These are phyloP conservation scores for Mortierella sp. DNA, from an alignment of 371 early-diverging fungal genomes.

Conservation along the genomic window DNA sequence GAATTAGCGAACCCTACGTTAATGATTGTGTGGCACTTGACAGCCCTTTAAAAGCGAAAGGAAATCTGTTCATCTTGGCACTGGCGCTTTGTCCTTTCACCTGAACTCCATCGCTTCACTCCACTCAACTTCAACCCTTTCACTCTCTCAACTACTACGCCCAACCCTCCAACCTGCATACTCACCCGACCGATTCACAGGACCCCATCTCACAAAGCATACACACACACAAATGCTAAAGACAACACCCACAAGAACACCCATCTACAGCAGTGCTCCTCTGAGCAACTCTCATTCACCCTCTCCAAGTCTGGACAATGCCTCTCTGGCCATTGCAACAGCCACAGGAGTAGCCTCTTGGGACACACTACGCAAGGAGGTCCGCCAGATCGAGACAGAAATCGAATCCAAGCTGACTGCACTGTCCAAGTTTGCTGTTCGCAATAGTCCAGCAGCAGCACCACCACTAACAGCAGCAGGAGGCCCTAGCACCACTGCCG, in stretches of 20 bases:
- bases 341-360: slow-evolving; percentile 42
- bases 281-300: slow-evolving; percentile 39
- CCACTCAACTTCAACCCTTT: not conserved
- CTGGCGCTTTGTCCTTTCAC: not conserved
- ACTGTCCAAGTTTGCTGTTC: slow-evolving; percentile 43
- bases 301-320: slow-evolving; percentile 28
- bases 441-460: slow-evolving; percentile 12
- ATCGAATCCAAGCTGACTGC: slow-evolving; percentile 48
- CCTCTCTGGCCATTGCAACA: slow-evolving; percentile 28
- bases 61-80: not conserved
- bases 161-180: not conserved
- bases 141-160: not conserved
- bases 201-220: not conserved
- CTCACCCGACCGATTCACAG: not conserved
- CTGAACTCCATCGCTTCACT: not conserved
- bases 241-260: slow-evolving; percentile 39
- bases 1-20: not conserved
- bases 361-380: slow-evolving; percentile 49
- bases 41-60: not conserved
- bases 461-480: slow-evolving; percentile 10
- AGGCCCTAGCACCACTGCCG: slow-evolving; percentile 11
- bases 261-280: slow-evolving; percentile 51
- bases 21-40: not conserved
- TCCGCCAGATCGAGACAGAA: slow-evolving; percentile 46
- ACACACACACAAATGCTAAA: slow-evolving; percentile 32